Evolutionary conservation across 345 rosid species (phyloP).

Genomic region (Euclidium syriacum): DNA sequence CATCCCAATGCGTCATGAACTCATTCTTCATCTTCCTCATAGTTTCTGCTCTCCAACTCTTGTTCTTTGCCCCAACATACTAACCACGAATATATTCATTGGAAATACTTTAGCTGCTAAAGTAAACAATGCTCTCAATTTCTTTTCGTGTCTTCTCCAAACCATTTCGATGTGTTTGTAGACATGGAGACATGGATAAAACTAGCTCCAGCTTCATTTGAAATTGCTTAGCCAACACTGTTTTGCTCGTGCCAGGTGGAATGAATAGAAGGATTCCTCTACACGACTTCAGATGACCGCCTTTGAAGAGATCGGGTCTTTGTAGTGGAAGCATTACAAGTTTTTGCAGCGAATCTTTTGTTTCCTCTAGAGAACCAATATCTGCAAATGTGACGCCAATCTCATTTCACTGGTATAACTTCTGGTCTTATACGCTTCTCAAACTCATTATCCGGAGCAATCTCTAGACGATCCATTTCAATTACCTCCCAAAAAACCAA

Average conservation of each 20-base stretch:
- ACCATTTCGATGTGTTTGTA: constrained; percentile 87
- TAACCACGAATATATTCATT: constrained; percentile 77
- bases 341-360: constrained; percentile 81
- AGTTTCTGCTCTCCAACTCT: constrained; percentile 88
- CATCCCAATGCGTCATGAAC: constrained; percentile 94
- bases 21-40: too few relatives aligned
- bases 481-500: too few relatives aligned
- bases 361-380: constrained; percentile 75
- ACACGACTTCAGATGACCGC: constrained; percentile 81
- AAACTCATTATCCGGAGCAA: constrained; percentile 73
- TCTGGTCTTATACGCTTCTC: constrained; percentile 82
- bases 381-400: constrained; percentile 86
- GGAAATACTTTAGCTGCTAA: constrained; percentile 85
- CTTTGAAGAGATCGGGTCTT: constrained; percentile 80
- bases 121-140: constrained; percentile 64
- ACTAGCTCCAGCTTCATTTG: constrained; percentile 89
- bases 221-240: constrained; percentile 88
- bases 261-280: constrained; percentile 80
- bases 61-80: constrained; percentile 87
- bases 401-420: constrained; percentile 74
- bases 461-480: too few relatives aligned
- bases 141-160: constrained; percentile 89
- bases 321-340: constrained; percentile 86
- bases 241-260: constrained; percentile 88
- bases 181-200: constrained; percentile 92